These are phyloP conservation scores for Geosmithia flava DNA, from an alignment of 2,329 filamentous ascomycete species.

Conservation along the genomic window DNA sequence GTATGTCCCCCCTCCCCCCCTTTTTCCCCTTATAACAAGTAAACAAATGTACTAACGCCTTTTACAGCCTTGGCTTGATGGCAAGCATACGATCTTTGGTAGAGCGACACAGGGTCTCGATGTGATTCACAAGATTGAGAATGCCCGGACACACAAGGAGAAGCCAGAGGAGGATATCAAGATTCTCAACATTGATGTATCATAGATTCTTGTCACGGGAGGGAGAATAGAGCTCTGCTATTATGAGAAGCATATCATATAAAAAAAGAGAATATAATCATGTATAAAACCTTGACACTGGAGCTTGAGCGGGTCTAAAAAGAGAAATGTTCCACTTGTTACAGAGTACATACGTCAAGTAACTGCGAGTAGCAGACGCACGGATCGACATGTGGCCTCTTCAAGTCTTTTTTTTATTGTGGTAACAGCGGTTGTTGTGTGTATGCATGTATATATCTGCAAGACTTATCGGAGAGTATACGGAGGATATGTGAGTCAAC, in stretches of 20 bases:
- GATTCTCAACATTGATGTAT: constrained; percentile 73
- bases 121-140: constrained; percentile 93
- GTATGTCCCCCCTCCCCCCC: constrained; percentile 30
- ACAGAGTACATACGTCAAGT: not conserved
- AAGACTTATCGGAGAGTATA: not conserved
- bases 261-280: not conserved
- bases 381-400: not conserved
- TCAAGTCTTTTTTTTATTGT: too few species aligned
- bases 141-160: constrained; percentile 73
- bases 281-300: too few species aligned
- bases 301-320: not conserved
- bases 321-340: not conserved
- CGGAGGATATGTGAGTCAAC: too few species aligned
- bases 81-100: constrained; percentile 94
- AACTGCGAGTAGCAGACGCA: not conserved
- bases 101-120: constrained; percentile 82
- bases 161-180: constrained; percentile 97
- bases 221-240: not conserved
- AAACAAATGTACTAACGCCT: constrained; percentile 5
- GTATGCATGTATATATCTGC: not conserved
- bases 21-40: constrained; percentile 8
- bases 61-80: constrained; percentile 72
- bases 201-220: constrained; percentile 16
- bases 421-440: too few species aligned
- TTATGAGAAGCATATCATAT: not conserved